Conservation (phyloP, 2,329 filamentous ascomycete species). For the Pseudogymnoascus sp. region DNA sequence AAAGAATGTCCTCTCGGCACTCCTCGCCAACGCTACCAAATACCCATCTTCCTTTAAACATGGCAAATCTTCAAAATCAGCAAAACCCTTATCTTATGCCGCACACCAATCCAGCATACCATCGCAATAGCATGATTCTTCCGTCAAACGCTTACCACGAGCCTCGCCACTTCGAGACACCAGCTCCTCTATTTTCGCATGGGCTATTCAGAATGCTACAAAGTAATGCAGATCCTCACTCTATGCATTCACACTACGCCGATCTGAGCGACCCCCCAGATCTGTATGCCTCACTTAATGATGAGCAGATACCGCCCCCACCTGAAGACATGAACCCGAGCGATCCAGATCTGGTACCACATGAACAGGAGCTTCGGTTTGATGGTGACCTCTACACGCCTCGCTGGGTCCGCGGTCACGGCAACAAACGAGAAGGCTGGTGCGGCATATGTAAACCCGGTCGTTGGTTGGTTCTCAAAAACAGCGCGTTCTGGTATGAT, state of each 20-base stretch:
- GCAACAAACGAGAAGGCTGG: conserved; percentile 84
- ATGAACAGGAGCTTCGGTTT: conserved; percentile 72
- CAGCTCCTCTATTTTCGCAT: conserved; percentile 57
- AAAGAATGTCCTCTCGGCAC: conserved; percentile 46
- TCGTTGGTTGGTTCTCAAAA: conserved; percentile 79
- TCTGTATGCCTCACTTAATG: conserved; percentile 64
- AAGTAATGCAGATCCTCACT: conserved; percentile 63
- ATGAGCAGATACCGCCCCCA: conserved; percentile 65
- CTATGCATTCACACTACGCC: conserved; percentile 60
- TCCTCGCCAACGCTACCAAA: conserved; percentile 37
- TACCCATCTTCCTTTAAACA: conserved; percentile 38
- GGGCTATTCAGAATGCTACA: conserved; percentile 66
- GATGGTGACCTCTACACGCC: conserved; percentile 78
- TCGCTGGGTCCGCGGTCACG: conserved; percentile 74
- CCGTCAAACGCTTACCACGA: conserved; percentile 41
- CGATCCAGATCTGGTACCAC: conserved; percentile 66
- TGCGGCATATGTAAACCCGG: conserved; percentile 82
- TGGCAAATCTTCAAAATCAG: conserved; percentile 47
- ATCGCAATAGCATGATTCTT: conserved; percentile 51
- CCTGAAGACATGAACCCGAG: conserved; percentile 74
- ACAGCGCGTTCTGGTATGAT: conserved; percentile 89
- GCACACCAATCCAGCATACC: conserved; percentile 40
- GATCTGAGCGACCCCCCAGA: conserved; percentile 71
- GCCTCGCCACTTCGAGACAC: conserved; percentile 47
- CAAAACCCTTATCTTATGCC: conserved; percentile 48